A percentile compares a stretch with the other conserved stretches of the same genome.
These are phyloP conservation scores for Penicillium vulpinum DNA, from an alignment of 2,329 filamentous ascomycete species.

Conservation along the genomic window DNA sequence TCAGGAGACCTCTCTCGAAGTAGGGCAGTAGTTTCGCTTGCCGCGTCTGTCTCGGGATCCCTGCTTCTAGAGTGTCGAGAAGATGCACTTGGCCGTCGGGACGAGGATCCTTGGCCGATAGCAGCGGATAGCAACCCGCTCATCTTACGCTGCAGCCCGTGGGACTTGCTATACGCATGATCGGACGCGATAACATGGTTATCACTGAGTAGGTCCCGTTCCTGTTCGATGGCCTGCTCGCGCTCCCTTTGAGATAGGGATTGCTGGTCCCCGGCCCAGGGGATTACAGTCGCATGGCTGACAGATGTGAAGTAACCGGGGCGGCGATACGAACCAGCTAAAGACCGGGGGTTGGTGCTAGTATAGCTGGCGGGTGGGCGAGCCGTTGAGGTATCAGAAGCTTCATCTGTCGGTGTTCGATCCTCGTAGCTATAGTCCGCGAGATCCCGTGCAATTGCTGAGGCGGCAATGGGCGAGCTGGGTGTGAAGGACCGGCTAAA, in stretches of 20 bases:
- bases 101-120: slow-evolving; percentile 9
- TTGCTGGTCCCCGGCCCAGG: slow-evolving; percentile 45
- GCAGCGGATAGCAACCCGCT: slow-evolving; percentile 25
- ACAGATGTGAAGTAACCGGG: slow-evolving; percentile 75
- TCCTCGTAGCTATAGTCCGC: slow-evolving; percentile 64
- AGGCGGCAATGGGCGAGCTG: slow-evolving; percentile 66
- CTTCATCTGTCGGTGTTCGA: slow-evolving; percentile 39
- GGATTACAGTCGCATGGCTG: slow-evolving; percentile 68
- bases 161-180: slow-evolving; percentile 31
- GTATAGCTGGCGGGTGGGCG: slow-evolving; percentile 43
- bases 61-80: slow-evolving; percentile 7
- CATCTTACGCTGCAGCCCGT: slow-evolving; percentile 28
- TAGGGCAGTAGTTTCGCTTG: slow-evolving; percentile 52
- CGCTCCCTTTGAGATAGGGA: slow-evolving; percentile 55
- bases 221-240: slow-evolving; percentile 56
- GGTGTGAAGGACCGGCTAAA: slow-evolving; percentile 53
- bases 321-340: slow-evolving; percentile 69
- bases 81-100: slow-evolving; percentile 14
- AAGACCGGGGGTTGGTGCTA: slow-evolving; percentile 46
- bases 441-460: slow-evolving; percentile 65
- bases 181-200: slow-evolving; percentile 60
- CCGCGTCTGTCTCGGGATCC: slow-evolving; percentile 3
- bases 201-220: slow-evolving; percentile 59
- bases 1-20: slow-evolving; percentile 32
- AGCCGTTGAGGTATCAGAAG: slow-evolving; percentile 44